Conservation (phyloP, 352 stramenopile genomes). For the Lagenidium sp. region DNA sequence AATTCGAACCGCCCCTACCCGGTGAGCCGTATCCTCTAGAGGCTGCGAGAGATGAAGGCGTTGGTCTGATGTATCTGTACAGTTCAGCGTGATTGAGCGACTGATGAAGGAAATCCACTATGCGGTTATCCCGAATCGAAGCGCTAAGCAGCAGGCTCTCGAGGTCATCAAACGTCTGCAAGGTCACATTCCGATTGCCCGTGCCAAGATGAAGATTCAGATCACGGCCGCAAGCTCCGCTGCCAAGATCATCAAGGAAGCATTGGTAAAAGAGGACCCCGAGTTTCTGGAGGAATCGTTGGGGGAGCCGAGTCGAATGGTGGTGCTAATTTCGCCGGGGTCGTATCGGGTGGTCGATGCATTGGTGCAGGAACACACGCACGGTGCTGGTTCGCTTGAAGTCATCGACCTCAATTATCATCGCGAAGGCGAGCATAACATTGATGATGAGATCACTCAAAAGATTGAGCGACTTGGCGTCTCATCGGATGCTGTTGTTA, state of each 20-base stretch:
- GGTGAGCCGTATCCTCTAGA: slow-evolving; percentile 15
- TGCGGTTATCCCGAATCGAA: slow-evolving; percentile 90
- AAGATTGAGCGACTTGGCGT: slow-evolving; percentile 70
- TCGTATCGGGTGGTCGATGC: slow-evolving; percentile 69
- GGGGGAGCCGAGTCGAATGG: slow-evolving; percentile 42
- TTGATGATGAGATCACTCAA: slow-evolving; percentile 89
- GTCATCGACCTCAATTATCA: slow-evolving; percentile 92
- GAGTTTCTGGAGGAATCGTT: slow-evolving; percentile 59
- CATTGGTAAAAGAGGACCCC: slow-evolving; percentile 48
- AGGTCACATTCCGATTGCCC: slow-evolving; percentile 90
- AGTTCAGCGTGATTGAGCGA: slow-evolving; percentile 93
- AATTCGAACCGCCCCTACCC: slow-evolving; percentile 94
- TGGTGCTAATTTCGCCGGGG: slow-evolving; percentile 66
- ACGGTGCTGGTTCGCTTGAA: slow-evolving; percentile 59
- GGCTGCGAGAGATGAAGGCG: not conserved
- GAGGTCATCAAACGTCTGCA: slow-evolving; percentile 95
- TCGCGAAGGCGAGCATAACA: slow-evolving; percentile 84
- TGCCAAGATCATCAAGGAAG: slow-evolving; percentile 46
- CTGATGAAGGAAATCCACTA: slow-evolving; percentile 96
- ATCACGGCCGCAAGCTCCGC: slow-evolving; percentile 45
- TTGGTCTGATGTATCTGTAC: not conserved
- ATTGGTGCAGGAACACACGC: slow-evolving; percentile 56
- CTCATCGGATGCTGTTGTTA: slow-evolving; percentile 9
- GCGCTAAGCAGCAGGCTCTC: slow-evolving; percentile 95
- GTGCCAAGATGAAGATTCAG: slow-evolving; percentile 96